These are phyloP conservation scores for Suillus bovinus DNA, from an alignment of 768 basidiomycete genomes.

Conservation along the genomic window DNA sequence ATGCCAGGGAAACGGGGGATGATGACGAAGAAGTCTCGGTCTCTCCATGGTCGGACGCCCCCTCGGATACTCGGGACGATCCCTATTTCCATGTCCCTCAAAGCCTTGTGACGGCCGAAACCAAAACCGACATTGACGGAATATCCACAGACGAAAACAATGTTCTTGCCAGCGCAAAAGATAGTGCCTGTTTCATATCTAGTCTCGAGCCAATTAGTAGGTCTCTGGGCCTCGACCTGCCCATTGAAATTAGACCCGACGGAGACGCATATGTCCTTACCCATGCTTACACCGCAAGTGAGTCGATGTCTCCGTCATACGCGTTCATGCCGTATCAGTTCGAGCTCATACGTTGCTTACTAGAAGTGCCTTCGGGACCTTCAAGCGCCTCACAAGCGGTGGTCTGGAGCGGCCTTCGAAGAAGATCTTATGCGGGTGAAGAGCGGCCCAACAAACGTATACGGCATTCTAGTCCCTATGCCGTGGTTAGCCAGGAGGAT, in stretches of 20 bases:
- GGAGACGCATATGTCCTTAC: not conserved
- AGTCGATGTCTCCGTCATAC: not conserved
- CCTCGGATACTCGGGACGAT: conserved; percentile 7
- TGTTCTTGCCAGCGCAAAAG: not conserved
- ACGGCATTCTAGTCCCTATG: conserved; percentile 18
- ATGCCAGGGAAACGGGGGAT: conserved; percentile 23
- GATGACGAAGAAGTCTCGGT: conserved; percentile 6
- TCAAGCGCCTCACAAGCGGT: conserved; percentile 5
- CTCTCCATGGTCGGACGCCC: not conserved
- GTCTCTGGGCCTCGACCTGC: not conserved
- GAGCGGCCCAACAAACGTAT: conserved; percentile 31
- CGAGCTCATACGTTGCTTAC: not conserved
- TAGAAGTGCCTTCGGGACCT: not conserved
- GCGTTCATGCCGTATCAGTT: conserved; percentile 8
- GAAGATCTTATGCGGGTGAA: conserved; percentile 23
- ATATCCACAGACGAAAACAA: not conserved
- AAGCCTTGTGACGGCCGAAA: not conserved
- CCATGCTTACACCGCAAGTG: not conserved
- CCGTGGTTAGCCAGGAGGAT: conserved; percentile 15
- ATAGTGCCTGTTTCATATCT: conserved; percentile 3
- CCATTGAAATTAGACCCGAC: too few species aligned
- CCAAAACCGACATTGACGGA: not conserved
- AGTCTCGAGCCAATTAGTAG: not conserved
- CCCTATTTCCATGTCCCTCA: not conserved
- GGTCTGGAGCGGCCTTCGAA: conserved; percentile 13